phyloP scores from a whole-genome alignment of 2,329 filamentous ascomycete species.

The Phialophora verrucosa region DNA sequence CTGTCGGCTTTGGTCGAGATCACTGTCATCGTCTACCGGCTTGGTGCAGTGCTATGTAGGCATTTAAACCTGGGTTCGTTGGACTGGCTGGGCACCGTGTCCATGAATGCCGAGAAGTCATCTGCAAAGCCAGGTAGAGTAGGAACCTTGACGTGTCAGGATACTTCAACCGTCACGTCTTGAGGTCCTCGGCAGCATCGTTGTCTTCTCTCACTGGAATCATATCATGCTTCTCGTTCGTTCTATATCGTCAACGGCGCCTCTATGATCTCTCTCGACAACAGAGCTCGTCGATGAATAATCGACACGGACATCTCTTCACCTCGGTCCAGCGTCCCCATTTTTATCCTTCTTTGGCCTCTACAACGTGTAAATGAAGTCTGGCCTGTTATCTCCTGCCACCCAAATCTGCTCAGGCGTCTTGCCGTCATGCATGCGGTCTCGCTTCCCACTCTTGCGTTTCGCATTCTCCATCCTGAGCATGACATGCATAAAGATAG shows the following conservation, averaged over 20 bases:
- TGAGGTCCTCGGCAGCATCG: too few relatives aligned
- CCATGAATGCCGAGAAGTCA: too few relatives aligned
- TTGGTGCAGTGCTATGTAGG: too few relatives aligned
- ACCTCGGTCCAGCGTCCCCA: background rate
- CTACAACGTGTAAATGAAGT: conserved; percentile 22
- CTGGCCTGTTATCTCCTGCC: conserved; percentile 26
- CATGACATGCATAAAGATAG: conserved; percentile 30
- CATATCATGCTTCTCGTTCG: background rate
- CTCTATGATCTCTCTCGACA: background rate
- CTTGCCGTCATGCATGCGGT: conserved; percentile 29
- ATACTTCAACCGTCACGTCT: too few relatives aligned
- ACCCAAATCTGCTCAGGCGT: conserved; percentile 25
- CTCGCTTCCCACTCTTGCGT: conserved; percentile 23
- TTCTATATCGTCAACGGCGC: background rate
- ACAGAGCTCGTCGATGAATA: background rate
- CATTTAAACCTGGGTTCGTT: too few relatives aligned
- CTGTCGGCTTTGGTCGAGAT: too few relatives aligned
- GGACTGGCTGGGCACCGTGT: too few relatives aligned
- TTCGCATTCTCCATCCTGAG: conserved; percentile 31
- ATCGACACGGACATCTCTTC: background rate
- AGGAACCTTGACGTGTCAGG: too few relatives aligned
- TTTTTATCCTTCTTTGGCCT: background rate
- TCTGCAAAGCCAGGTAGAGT: too few relatives aligned
- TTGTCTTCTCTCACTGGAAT: too few relatives aligned
- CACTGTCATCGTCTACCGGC: too few relatives aligned